Evolutionary conservation across 768 basidiomycete genomes (phyloP).

Genomic region (Butyriboletus loyo): DNA sequence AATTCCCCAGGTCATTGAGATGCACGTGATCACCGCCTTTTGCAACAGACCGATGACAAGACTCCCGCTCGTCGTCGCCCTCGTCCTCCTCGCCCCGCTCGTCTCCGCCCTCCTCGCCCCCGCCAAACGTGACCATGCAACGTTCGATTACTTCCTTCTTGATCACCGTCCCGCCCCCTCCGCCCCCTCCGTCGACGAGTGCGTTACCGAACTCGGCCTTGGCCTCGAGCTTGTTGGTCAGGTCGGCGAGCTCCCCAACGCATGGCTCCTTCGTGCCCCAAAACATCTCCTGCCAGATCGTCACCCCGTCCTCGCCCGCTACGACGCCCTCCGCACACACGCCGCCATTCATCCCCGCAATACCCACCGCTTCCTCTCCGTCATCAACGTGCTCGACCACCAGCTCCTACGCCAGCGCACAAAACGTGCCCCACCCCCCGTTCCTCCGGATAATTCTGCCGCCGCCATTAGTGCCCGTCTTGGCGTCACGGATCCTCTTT

Average conservation of each 20-base stretch:
- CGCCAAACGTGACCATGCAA: conserved; percentile 49
- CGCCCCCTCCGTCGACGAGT: conserved; percentile 56
- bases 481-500: conserved; percentile 77
- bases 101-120: conserved; percentile 7
- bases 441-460: conserved; percentile 37
- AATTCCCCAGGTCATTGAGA: not conserved
- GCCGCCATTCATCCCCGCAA: conserved; percentile 36
- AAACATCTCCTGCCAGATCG: conserved; percentile 27
- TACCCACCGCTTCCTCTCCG: conserved; percentile 46
- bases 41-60: conserved; percentile 10
- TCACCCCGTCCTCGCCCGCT: conserved; percentile 43
- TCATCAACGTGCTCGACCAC: conserved; percentile 57
- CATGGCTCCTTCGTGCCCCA: conserved; percentile 77
- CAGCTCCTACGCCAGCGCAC: conserved; percentile 65
- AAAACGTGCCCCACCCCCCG: conserved; percentile 72
- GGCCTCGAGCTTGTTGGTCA: conserved; percentile 88
- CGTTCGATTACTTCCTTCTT: conserved; percentile 81
- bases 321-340: conserved; percentile 41
- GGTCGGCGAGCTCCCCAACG: conserved; percentile 74
- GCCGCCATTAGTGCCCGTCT: conserved; percentile 55
- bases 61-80: conserved; percentile 6
- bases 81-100: conserved; percentile 6
- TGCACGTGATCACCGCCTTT: conserved; percentile 13
- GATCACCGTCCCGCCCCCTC: conserved; percentile 55
- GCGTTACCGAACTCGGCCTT: conserved; percentile 59